Evolutionary conservation across 2,329 filamentous ascomycete genomes (phyloP), one percentile per base, ranked within the genome.

Genomic region (Aspergillus sp.): DNA sequence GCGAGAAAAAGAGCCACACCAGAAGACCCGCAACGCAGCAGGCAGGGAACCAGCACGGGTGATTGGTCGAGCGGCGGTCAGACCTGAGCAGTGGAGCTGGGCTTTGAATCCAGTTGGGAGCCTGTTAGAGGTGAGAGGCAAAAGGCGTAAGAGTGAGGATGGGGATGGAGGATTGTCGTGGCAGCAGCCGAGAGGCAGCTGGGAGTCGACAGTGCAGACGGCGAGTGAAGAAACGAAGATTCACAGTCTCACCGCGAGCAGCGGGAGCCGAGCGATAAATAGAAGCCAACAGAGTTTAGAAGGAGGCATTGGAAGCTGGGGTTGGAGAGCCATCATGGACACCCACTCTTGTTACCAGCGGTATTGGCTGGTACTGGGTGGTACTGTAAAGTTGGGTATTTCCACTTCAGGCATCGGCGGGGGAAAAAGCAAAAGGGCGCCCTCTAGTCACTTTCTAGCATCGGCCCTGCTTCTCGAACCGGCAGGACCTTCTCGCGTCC

Each of bases 1-100:
- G 50, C 40, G 39, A 31, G 43, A 55, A 60, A 58, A 61, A 61
- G 55, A 46, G 55, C 62, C 50, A 11, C 27, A 31, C 27, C 27
- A 31, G 27, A 31, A 8, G 27, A 4, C 27, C 27, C 27, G 27
- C 27, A 31, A 31, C 27, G 27, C 27, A 31, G 27, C 27, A 31
- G 9, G 9, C 27, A 57, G 57, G 55, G 55, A 56, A 56, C 27
- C 55, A 55, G 35, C 50, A 35, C 53, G 54, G 46, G 33, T 64
- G 64, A 66, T 66, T 66, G 64, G 64, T 39, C 47, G 55, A 59
- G 31, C 53, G 52, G 62, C 62, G 60, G 64, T 64, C 62, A 64
- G 61, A 47, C 43, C 33, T n/a, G 33, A 41, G 25, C 17, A 27
- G 19, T 40, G 35, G 35, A 37, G 12, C 35, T 6, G 35, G 6